phyloP scores from a whole-genome alignment of 169 alveolate species.

The Perkinsus chesapeaki region DNA sequence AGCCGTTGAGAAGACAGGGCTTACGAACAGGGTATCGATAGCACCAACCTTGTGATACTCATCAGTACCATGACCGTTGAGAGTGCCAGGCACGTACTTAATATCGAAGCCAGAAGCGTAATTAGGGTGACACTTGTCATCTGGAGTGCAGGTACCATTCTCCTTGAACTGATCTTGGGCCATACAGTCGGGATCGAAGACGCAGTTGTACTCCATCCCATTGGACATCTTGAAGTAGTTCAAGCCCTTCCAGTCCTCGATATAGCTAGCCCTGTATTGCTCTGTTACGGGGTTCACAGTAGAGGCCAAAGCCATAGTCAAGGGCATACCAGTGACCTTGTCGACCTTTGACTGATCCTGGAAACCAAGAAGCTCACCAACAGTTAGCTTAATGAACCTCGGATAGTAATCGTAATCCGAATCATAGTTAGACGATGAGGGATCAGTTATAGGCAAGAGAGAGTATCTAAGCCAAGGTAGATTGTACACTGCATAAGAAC shows the following conservation, averaged over 20 bases:
- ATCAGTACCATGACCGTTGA: not conserved
- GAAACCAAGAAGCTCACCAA: not conserved
- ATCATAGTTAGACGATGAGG: not conserved
- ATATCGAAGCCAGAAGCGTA: not conserved
- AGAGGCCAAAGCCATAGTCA: not conserved
- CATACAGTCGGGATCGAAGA: not conserved
- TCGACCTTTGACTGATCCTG: not conserved
- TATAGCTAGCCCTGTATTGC: not conserved
- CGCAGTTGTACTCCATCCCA: not conserved
- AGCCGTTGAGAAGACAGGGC: not conserved
- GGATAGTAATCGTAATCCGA: not conserved
- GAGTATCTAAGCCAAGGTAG: not conserved
- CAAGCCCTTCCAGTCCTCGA: not conserved
- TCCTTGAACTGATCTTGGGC: not conserved
- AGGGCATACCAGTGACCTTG: not conserved
- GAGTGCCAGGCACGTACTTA: not conserved
- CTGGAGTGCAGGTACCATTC: not conserved
- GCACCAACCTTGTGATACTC: not conserved
- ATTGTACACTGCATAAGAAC: not conserved
- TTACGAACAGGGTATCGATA: not conserved
- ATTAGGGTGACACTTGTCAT: not conserved
- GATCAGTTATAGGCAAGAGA: not conserved
- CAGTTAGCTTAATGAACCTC: not conserved
- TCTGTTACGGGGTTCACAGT: not conserved
- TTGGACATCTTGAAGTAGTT: not conserved